These are phyloP conservation scores for Caloboletus inedulis DNA, from an alignment of 1,284 basidiomycete genomes.

Conservation along the genomic window DNA sequence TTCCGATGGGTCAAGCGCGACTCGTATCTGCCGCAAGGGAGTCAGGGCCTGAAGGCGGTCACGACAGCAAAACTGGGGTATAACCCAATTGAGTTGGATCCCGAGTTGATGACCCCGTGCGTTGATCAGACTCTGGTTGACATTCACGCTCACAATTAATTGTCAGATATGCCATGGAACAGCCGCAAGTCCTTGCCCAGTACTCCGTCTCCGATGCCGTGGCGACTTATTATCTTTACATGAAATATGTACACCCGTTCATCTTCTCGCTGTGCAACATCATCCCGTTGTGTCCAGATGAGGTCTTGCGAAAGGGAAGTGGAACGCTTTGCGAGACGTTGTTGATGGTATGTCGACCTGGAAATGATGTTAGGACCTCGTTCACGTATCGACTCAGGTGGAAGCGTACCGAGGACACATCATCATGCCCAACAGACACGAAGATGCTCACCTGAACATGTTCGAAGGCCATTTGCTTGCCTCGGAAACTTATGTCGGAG, in stretches of 20 bases:
- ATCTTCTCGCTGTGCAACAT: constrained; percentile 99
- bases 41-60: constrained; percentile 97
- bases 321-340: constrained; percentile 98
- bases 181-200: constrained; percentile 92
- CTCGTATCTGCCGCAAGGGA: constrained; percentile 98
- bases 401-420: constrained; percentile 92
- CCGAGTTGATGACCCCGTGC: constrained; percentile 98
- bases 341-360: constrained; percentile 75
- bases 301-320: constrained; percentile 93
- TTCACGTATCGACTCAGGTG: constrained; percentile 55
- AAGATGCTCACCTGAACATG: constrained; percentile 90
- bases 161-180: constrained; percentile 89
- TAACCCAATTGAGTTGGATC: constrained; percentile 96
- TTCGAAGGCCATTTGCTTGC: constrained; percentile 95
- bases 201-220: constrained; percentile 99
- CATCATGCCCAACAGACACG: constrained; percentile 98
- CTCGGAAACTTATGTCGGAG: constrained; percentile 98
- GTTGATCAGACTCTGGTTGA: constrained; percentile 28
- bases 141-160: neutral
- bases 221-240: constrained; percentile 99
- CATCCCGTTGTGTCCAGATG: constrained; percentile 96
- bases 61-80: constrained; percentile 97
- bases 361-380: neutral
- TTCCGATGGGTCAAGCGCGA: constrained; percentile 99
- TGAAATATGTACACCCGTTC: constrained; percentile 99